A percentile compares a stretch with the other conserved stretches of the same genome.
phyloP scores from a whole-genome alignment of 73 alveolate genomes.

The Paramecium pentaurelia region DNA sequence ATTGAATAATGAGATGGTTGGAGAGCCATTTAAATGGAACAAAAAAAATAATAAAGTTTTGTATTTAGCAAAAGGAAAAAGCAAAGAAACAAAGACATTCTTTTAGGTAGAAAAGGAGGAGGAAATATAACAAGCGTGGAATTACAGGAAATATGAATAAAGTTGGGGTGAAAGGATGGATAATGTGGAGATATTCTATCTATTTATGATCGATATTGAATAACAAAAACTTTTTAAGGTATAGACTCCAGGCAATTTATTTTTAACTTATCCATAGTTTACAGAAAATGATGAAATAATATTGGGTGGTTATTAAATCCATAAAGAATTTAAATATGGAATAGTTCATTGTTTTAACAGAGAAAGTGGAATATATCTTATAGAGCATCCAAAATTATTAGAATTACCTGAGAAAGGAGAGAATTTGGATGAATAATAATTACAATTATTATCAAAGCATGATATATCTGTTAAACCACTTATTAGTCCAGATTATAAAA shows the following conservation, averaged over 20 bases:
- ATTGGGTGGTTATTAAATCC: constrained; percentile 45
- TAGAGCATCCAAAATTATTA: not conserved
- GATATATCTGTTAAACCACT: constrained; percentile 50
- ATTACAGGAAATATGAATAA: constrained; percentile 42
- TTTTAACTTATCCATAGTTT: constrained; percentile 30
- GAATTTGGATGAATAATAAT: not conserved
- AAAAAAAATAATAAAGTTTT: constrained; percentile 36
- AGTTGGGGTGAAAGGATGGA: constrained; percentile 52
- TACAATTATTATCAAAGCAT: constrained; percentile 21
- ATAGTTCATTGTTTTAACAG: constrained; percentile 59
- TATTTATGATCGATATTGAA: constrained; percentile 24
- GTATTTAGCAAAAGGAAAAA: constrained; percentile 40
- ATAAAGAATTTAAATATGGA: constrained; percentile 59
- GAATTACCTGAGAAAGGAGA: constrained; percentile 43
- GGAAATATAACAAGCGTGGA: constrained; percentile 26
- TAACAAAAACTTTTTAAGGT: not conserved
- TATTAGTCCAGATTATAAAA: constrained; percentile 50
- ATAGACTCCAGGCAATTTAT: not conserved
- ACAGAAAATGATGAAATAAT: constrained; percentile 46
- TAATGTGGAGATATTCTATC: not conserved
- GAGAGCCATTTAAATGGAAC: constrained; percentile 56
- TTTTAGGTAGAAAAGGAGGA: constrained; percentile 47
- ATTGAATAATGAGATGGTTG: constrained; percentile 53
- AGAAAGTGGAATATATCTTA: not conserved
- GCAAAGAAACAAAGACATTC: not conserved